phyloP scores from a whole-genome alignment of 805 yeast genomes.

The Henningerozyma blattae region DNA sequence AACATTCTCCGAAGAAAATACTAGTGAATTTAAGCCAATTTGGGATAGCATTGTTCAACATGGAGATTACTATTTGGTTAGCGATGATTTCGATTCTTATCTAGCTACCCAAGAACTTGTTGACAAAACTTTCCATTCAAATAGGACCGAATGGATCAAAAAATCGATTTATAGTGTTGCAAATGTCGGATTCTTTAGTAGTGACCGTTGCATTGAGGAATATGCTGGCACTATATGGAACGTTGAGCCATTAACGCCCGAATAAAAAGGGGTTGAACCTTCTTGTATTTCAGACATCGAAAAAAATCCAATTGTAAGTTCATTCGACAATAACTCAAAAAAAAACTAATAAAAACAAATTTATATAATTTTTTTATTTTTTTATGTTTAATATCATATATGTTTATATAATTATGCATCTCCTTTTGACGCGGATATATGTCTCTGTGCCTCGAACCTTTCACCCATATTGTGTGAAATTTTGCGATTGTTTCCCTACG shows the following conservation, averaged over 20 bases:
- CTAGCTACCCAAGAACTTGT: conserved; percentile 68
- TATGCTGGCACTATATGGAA: conserved; percentile 92
- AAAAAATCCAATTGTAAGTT: too few relatives aligned
- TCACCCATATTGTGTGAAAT: too few relatives aligned
- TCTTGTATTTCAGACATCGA: too few relatives aligned
- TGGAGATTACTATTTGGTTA: conserved; percentile 79
- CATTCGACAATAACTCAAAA: too few relatives aligned
- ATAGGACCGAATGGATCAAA: conserved; percentile 62
- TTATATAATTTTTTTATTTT: too few relatives aligned
- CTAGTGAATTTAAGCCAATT: conserved; percentile 50
- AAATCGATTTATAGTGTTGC: conserved; percentile 74
- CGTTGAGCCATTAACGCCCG: conserved; percentile 50
- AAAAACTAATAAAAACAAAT: too few relatives aligned
- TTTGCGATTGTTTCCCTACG: too few relatives aligned
- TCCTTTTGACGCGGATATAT: too few relatives aligned
- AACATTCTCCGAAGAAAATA: conserved; percentile 50
- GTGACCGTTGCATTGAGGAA: conserved; percentile 85
- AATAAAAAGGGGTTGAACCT: too few relatives aligned
- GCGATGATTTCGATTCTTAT: conserved; percentile 83
- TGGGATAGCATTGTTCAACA: conserved; percentile 58
- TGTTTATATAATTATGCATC: too few relatives aligned
- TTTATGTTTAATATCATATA: too few relatives aligned
- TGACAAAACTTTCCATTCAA: conserved; percentile 53
- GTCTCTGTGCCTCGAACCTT: too few relatives aligned
- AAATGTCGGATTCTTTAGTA: conserved; percentile 84